These are phyloP conservation scores for Drechslerella coelobrocha DNA, from an alignment of 2,329 filamentous ascomycete species.

Conservation along the genomic window DNA sequence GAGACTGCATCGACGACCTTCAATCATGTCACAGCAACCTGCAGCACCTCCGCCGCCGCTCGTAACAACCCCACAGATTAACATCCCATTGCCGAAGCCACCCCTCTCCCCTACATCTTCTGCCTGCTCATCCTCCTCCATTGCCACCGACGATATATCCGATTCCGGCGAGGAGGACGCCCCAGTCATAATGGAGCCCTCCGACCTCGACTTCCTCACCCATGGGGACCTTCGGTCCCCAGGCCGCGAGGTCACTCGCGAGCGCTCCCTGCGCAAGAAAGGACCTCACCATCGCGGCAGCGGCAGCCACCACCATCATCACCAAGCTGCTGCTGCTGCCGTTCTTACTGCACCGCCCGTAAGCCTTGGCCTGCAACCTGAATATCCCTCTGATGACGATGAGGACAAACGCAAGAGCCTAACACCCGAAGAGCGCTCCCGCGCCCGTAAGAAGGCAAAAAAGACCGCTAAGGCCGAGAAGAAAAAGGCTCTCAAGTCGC, in stretches of 20 bases:
- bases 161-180: conserved; percentile 42
- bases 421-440: conserved; percentile 33
- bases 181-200: conserved; percentile 42
- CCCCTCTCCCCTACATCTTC: conserved; percentile 25
- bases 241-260: conserved; percentile 40
- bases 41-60: conserved; percentile 29
- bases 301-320: conserved; percentile 8
- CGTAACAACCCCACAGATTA: conserved; percentile 46
- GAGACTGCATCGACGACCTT: not conserved
- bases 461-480: conserved; percentile 47
- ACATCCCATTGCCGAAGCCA: conserved; percentile 23
- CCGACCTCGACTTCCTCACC: conserved; percentile 40
- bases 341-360: conserved; percentile 16
- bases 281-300: conserved; percentile 15
- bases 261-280: conserved; percentile 49
- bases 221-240: conserved; percentile 48
- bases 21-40: conserved; percentile 44
- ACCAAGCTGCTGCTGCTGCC: conserved; percentile 31
- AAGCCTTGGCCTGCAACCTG: conserved; percentile 25
- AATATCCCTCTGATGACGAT: conserved; percentile 41
- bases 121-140: conserved; percentile 21
- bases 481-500: conserved; percentile 34
- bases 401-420: conserved; percentile 37
- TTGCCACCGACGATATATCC: conserved; percentile 47
- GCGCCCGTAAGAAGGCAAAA: conserved; percentile 47